These are phyloP conservation scores for Euphorbia peplus DNA, from an alignment of 345 rosid genomes.

Conservation along the genomic window DNA sequence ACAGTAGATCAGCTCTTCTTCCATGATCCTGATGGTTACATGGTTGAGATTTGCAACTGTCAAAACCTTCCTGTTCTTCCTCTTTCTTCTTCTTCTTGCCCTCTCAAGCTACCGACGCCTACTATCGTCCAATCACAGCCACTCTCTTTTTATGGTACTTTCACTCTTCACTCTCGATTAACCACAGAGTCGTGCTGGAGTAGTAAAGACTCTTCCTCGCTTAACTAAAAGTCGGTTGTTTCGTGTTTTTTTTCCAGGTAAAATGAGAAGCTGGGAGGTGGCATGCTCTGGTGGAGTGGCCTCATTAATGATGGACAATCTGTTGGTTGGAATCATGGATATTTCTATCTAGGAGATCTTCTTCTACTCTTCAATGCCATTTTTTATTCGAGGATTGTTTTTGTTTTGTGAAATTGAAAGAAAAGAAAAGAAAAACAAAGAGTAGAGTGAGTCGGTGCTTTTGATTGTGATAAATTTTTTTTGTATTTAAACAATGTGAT, in stretches of 20 bases:
- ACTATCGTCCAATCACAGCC: neutral
- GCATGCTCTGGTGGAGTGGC: slow-evolving; percentile 35
- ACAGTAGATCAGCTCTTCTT: slow-evolving; percentile 50
- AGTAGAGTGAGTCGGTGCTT: neutral
- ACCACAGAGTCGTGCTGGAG: no score
- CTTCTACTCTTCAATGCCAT: neutral
- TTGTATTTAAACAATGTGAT: slow-evolving; percentile 1
- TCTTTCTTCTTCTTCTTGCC: slow-evolving; percentile 37
- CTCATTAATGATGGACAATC: slow-evolving; percentile 51
- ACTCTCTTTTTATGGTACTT: slow-evolving; percentile 21
- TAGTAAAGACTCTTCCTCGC: no score
- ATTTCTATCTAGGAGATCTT: slow-evolving; percentile 32
- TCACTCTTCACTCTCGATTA: neutral
- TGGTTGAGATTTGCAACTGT: slow-evolving; percentile 41
- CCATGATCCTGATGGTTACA: slow-evolving; percentile 53
- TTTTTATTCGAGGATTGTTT: slow-evolving; percentile 4
- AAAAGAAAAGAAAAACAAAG: neutral
- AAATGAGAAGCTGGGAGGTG: slow-evolving; percentile 13
- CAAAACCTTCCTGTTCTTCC: slow-evolving; percentile 45
- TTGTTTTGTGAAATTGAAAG: neutral
- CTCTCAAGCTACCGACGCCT: slow-evolving; percentile 36
- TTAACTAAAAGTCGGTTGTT: no score
- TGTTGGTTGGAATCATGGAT: slow-evolving; percentile 40
- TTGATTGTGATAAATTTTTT: slow-evolving; percentile 1
- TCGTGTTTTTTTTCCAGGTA: no score